Evolutionary conservation across 1,139 yeast species (phyloP).

Genomic region (Nakaseomyces uthaithaninus): DNA sequence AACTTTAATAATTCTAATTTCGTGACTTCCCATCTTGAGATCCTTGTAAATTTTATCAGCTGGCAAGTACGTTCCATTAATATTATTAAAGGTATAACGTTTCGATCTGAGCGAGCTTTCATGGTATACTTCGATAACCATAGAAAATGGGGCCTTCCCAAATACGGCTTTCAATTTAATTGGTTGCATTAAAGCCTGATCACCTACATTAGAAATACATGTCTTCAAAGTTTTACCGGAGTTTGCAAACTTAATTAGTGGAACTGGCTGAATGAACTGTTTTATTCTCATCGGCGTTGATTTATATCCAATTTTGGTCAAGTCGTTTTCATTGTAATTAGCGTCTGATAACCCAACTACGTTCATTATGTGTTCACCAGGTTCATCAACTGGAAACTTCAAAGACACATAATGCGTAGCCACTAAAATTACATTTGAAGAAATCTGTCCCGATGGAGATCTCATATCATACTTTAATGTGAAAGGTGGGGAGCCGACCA

Average conservation of each 20-base stretch:
- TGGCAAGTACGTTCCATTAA: constrained; percentile 32
- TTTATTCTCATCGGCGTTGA: constrained; percentile 38
- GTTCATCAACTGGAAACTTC: constrained; percentile 33
- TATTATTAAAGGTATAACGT: constrained; percentile 32
- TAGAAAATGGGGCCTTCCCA: constrained; percentile 60
- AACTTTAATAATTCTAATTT: constrained; percentile 48
- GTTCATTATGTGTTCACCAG: constrained; percentile 56
- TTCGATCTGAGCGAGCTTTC: constrained; percentile 44
- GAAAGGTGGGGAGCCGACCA: constrained; percentile 67
- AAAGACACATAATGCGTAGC: constrained; percentile 45
- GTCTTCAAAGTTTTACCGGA: constrained; percentile 43
- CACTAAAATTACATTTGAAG: constrained; percentile 38
- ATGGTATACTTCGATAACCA: constrained; percentile 47
- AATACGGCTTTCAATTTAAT: constrained; percentile 43
- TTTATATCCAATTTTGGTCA: constrained; percentile 30
- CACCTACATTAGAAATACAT: constrained; percentile 48
- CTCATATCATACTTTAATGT: constrained; percentile 56
- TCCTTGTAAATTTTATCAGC: constrained; percentile 38
- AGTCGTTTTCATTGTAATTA: constrained; percentile 45
- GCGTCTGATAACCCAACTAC: constrained; percentile 62
- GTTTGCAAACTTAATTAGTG: constrained; percentile 45
- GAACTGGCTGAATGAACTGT: constrained; percentile 57
- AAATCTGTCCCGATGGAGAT: constrained; percentile 46
- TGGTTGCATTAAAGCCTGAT: constrained; percentile 36
- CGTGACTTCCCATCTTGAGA: constrained; percentile 47